Conservation (phyloP, 192 early-diverging fungal species). For the Gigaspora rosea region DNA sequence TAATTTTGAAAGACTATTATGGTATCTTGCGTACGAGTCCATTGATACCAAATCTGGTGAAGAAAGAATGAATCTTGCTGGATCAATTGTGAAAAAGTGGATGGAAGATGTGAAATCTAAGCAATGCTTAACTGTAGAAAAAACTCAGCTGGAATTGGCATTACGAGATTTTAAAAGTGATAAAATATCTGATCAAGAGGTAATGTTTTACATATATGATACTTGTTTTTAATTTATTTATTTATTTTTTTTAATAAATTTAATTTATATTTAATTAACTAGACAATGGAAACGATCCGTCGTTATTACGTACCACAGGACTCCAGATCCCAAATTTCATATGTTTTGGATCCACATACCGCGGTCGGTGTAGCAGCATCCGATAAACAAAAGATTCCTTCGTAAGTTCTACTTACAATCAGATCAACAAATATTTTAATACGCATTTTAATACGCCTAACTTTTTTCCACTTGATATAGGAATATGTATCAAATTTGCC, state of each 20-base stretch:
- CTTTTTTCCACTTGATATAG: slow-evolving; percentile 19
- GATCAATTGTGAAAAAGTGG: slow-evolving; percentile 65
- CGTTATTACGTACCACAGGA: slow-evolving; percentile 61
- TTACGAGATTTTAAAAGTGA: slow-evolving; percentile 73
- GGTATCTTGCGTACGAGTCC: slow-evolving; percentile 79
- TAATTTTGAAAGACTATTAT: slow-evolving; percentile 97
- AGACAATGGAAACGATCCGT: slow-evolving; percentile 76
- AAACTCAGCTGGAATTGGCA: slow-evolving; percentile 63
- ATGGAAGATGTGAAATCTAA: slow-evolving; percentile 75
- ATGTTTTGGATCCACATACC: slow-evolving; percentile 94
- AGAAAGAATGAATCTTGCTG: slow-evolving; percentile 50
- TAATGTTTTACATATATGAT: slow-evolving; percentile 20
- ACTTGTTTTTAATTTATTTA: neutral
- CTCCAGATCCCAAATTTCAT: slow-evolving; percentile 46
- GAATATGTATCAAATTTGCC: slow-evolving; percentile 50
- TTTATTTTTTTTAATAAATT: neutral
- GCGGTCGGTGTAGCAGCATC: slow-evolving; percentile 91
- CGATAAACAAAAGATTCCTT: slow-evolving; percentile 48
- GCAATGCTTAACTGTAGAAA: slow-evolving; percentile 72
- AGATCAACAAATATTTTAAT: slow-evolving; percentile 25
- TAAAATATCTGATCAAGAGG: slow-evolving; percentile 68
- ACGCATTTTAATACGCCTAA: neutral
- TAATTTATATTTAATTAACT: neutral
- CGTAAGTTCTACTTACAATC: neutral
- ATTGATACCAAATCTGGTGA: slow-evolving; percentile 41